Conservation (phyloP, 345 rosid species). For the Brassica rapa region DNA sequence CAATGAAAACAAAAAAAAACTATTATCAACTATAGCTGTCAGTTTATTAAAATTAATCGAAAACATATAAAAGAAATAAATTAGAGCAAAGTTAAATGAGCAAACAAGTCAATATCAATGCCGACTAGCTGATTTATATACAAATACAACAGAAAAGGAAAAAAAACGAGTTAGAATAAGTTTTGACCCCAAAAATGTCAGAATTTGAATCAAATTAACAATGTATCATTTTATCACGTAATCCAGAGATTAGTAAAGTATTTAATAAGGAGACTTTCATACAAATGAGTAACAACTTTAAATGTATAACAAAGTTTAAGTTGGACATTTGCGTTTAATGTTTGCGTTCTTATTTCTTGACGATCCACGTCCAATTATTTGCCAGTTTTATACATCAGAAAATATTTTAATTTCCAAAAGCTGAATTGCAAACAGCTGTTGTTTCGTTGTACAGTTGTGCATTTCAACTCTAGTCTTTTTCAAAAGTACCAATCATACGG, state of each 20-base stretch:
- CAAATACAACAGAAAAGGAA: not conserved
- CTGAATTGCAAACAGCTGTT: constrained; percentile 41
- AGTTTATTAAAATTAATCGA: not conserved
- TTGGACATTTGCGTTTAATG: too few species aligned
- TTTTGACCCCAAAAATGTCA: constrained; percentile 2
- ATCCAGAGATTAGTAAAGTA: not conserved
- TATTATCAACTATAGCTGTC: not conserved
- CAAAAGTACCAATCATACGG: constrained; percentile 37
- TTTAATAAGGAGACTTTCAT: constrained; percentile 17
- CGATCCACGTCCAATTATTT: too few species aligned
- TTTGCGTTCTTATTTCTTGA: too few species aligned
- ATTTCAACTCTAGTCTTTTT: constrained; percentile 33
- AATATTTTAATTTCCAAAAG: not conserved
- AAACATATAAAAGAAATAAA: not conserved
- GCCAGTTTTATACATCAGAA: not conserved
- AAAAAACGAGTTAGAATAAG: not conserved
- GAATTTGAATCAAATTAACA: not conserved
- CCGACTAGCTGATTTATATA: constrained; percentile 21
- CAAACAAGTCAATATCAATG: constrained; percentile 39
- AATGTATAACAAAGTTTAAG: not conserved
- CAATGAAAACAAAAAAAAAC: not conserved
- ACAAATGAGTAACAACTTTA: constrained; percentile 24
- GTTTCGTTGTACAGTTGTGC: constrained; percentile 15
- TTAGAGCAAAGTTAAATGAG: not conserved
- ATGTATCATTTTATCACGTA: constrained; percentile 27